phyloP scores from a whole-genome alignment of 2,329 filamentous ascomycete species.

The Bertia moriformis region DNA sequence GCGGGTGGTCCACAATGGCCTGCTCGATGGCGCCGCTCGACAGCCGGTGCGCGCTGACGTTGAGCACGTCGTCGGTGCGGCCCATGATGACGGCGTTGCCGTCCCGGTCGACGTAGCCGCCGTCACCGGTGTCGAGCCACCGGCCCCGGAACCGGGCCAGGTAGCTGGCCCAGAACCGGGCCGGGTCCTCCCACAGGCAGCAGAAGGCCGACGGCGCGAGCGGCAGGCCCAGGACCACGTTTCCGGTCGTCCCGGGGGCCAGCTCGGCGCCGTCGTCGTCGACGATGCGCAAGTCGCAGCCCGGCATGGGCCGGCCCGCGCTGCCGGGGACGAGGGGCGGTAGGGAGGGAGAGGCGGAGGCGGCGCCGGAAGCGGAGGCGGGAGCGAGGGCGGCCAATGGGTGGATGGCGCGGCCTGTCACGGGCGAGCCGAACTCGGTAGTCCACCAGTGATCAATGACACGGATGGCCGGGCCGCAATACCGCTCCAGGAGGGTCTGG shows the following conservation, averaged over 20 bases:
- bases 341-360: constrained; percentile 9
- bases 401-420: not conserved
- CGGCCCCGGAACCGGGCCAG: constrained; percentile 65
- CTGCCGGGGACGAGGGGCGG: constrained; percentile 50
- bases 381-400: not conserved
- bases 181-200: constrained; percentile 73
- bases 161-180: constrained; percentile 74
- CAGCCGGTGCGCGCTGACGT: constrained; percentile 84
- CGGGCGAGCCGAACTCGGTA: not conserved
- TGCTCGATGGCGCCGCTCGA: constrained; percentile 84
- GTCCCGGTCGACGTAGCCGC: constrained; percentile 69
- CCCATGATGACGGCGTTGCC: constrained; percentile 53
- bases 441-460: constrained; percentile 24
- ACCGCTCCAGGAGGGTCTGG: constrained; percentile 52
- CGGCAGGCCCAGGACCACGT: constrained; percentile 73
- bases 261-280: constrained; percentile 67
- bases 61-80: constrained; percentile 70
- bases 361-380: constrained; percentile 31
- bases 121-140: constrained; percentile 86
- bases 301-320: constrained; percentile 81
- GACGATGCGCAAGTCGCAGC: constrained; percentile 75
- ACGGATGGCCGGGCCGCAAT: constrained; percentile 49
- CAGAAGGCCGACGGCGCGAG: constrained; percentile 76
- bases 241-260: constrained; percentile 65
- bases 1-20: constrained; percentile 68